Evolutionary conservation across 208 protist genomes (phyloP), one percentile per base, ranked within the genome.

Genomic region (Trypanosoma platydactyli): DNA sequence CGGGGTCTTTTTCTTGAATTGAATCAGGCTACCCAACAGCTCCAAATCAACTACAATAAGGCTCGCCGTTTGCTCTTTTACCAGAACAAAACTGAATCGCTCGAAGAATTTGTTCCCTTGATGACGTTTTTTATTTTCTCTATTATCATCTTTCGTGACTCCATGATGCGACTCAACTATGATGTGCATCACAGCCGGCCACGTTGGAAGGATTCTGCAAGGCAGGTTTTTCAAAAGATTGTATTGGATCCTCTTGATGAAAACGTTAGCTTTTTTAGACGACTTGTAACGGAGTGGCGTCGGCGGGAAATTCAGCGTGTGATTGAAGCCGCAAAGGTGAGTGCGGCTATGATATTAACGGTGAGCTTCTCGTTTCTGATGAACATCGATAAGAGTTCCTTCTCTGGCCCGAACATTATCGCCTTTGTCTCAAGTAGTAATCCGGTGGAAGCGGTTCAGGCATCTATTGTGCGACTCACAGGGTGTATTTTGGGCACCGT

Each of bases 81-180:
- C 68, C 83, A 94, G 63, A 57, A 84, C 68, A 81, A 73, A 59
- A 76, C 81, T 33, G 64, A 67, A 73, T 73, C 75, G 7, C 62
- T 95, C 49, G 90, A 95, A 68, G 83, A 91, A 62, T 95, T 93
- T 68, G 85, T 95, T 46, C 90, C 90, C 15, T 80, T 95, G 68
- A 95, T 95, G 90, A 91, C 83, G 6, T 94, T 92, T 68, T 95
- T 90, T 72, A 73, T 95, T 38, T 95, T 95, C 78, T 89, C 87
- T 12, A 73, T 95, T 9, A 74, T 91, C 20, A 90, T 76, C 66
- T 89, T 92, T 45, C 69, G 80, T 54, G 82, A 92, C 66, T 92
- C 90, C 15, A 64, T 94, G 9, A 72, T 85, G 56, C 72, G 83
- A 41, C 90, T 90, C 68, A 64, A 84, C 44, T 68, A 57, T 49